Conservation (phyloP, 345 rosid genomes). For the Alliaria petiolata region DNA sequence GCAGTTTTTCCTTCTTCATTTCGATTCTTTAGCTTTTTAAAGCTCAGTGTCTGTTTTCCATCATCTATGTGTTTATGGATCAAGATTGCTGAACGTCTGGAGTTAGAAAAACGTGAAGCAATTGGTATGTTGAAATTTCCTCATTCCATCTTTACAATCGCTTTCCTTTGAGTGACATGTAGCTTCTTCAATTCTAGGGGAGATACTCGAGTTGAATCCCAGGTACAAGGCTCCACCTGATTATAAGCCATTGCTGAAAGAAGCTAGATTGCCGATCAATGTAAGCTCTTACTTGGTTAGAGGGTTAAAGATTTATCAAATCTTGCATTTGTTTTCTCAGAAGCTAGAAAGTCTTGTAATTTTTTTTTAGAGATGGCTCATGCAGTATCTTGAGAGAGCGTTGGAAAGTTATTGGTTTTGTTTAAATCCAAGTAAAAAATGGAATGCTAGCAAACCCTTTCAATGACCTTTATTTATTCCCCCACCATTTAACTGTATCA, state of each 20-base stretch:
- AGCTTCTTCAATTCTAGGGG: constrained; percentile 51
- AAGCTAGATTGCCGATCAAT: constrained; percentile 70
- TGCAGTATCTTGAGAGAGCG: background rate
- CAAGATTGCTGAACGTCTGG: constrained; percentile 58
- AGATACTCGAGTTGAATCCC: constrained; percentile 76
- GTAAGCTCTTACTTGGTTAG: constrained; percentile 43
- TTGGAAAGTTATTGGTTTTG: background rate
- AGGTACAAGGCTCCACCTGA: constrained; percentile 79
- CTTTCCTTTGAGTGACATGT: background rate
- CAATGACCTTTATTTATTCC: background rate
- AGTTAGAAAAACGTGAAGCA: constrained; percentile 67
- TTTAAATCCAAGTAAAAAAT: background rate
- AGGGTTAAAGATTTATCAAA: background rate
- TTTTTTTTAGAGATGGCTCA: background rate
- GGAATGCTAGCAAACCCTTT: background rate
- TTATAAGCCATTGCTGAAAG: constrained; percentile 80
- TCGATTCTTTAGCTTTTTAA: background rate
- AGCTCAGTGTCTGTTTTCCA: constrained; percentile 5
- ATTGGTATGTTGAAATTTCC: constrained; percentile 51
- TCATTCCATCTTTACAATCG: background rate
- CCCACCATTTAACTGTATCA: background rate
- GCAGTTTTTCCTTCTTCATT: background rate
- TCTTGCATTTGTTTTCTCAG: constrained; percentile 1
- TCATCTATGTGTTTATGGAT: constrained; percentile 22
- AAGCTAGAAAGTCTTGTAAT: background rate